These are phyloP conservation scores for Angomonas desouzai DNA, from an alignment of 208 protist species.

Conservation along the genomic window DNA sequence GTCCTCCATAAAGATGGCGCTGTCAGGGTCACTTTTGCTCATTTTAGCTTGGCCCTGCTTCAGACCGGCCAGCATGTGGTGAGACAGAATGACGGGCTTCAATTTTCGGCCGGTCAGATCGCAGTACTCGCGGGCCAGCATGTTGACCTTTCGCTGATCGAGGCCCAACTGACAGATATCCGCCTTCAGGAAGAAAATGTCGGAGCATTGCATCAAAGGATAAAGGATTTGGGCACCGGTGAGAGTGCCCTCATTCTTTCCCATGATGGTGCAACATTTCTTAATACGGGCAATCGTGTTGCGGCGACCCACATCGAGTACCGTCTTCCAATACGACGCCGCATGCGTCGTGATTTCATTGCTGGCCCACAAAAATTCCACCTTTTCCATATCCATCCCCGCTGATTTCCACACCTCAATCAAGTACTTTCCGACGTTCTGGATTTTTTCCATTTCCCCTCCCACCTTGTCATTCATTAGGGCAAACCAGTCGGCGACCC, in stretches of 20 bases:
- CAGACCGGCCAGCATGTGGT: conserved; percentile 97
- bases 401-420: conserved; percentile 99
- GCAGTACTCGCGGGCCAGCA: conserved; percentile 99
- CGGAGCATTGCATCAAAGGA: conserved; percentile 98
- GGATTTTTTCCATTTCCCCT: conserved; percentile 98
- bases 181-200: conserved; percentile 99
- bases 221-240: conserved; percentile 99
- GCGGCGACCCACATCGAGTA: conserved; percentile 96
- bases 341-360: conserved; percentile 96
- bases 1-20: conserved; percentile 99
- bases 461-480: conserved; percentile 99
- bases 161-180: conserved; percentile 99
- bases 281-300: conserved; percentile 96
- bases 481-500: conserved; percentile 99
- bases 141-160: conserved; percentile 99
- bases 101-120: conserved; percentile 84
- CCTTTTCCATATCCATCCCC: conserved; percentile 97
- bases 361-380: conserved; percentile 96
- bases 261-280: conserved; percentile 99
- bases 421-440: conserved; percentile 95
- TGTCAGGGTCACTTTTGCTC: conserved; percentile 98
- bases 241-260: conserved; percentile 94
- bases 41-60: conserved; percentile 97
- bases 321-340: conserved; percentile 94
- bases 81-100: conserved; percentile 98